A percentile compares a stretch with the other conserved stretches of the same genome.
Evolutionary conservation across 148 eudicot genomes (phyloP).

Genomic region (Vaccinium corymbosum): DNA sequence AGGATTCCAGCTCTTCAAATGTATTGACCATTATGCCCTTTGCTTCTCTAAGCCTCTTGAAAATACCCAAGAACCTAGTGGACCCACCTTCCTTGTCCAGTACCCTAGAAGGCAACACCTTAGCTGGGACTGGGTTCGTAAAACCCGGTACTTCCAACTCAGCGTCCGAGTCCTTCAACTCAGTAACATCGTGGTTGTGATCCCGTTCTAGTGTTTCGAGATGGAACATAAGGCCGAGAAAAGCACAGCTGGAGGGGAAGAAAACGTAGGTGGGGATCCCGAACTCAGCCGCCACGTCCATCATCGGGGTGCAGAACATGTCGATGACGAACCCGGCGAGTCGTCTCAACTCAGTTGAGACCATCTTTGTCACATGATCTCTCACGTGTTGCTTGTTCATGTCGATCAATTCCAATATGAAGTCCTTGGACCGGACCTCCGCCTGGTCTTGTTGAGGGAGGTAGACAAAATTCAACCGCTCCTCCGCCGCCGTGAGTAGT

Average conservation of each 20-base stretch:
- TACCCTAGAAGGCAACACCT: constrained; percentile 21
- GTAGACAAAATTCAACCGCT: not conserved
- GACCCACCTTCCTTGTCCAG: not conserved
- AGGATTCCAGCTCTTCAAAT: constrained; percentile 27
- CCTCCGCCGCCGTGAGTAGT: not conserved
- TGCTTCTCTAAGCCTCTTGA: constrained; percentile 13
- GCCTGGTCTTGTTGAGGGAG: not conserved
- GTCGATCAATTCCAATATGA: not conserved
- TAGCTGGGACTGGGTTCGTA: constrained; percentile 11
- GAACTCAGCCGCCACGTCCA: constrained; percentile 26
- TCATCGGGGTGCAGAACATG: constrained; percentile 27
- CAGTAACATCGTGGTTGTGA: constrained; percentile 3
- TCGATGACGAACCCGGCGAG: constrained; percentile 27
- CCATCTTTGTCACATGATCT: not conserved
- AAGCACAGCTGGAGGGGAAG: constrained; percentile 15
- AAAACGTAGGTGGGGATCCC: constrained; percentile 23
- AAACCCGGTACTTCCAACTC: constrained; percentile 7
- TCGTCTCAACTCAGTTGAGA: not conserved
- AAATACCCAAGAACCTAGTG: not conserved
- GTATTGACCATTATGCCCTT: constrained; percentile 40
- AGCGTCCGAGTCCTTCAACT: not conserved
- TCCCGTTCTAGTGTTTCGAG: constrained; percentile 14
- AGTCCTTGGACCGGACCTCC: not conserved
- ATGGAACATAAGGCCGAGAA: constrained; percentile 17
- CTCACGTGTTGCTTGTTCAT: constrained; percentile 14